Base-by-base conservation (phyloP, 2,329 filamentous ascomycete species). In the Colletotrichum brevisporum region DNA sequence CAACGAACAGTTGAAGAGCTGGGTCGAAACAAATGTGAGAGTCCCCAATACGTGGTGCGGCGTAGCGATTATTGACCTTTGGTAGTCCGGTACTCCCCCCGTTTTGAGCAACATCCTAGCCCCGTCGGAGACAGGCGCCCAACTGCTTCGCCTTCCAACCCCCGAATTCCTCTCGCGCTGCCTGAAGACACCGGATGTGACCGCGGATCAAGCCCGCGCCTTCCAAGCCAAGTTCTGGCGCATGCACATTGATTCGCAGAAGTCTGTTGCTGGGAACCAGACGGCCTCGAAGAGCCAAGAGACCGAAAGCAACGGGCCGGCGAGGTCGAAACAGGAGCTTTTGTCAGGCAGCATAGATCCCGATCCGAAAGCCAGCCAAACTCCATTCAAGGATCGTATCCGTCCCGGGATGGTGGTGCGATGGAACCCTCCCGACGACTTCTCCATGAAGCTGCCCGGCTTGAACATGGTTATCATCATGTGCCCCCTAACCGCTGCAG, bases 171-270 rank as follows among this genome's bases (percentile, higher is more conserved):
- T 82, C 36, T 72, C 73, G 12, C 81, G 83, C 1, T 84, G 82
- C 65, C 75, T 81, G 54, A 78, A 81, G 67, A 82, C 78, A 5
- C 72, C 74, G 0, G 77, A 74, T 0, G 78, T 83, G 4, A 78
- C 73, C 0, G 43, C 64, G 0, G 78, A 84, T 54, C 81, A 84
- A 58, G 83, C 83, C 12, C 76, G 74, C 3, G 80, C 81, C 4
- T 82, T 85, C 58, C 78, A 80, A 15, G 69, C 75, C 24, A 85
- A 84, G 66, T 73, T 85, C 0, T 84, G 82, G 83, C 74, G 76
- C 18, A 65, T 83, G 47, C 82, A 84, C 53, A 73, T 83, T 10
- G 82, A 84, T 64, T 82, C 81, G 1, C 75, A 77, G 31, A 73
- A 65, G 70, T 8, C 63, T 39, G 48, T 36, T 58, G 18, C 24